Evolutionary conservation across 176 grass and related monocot genomes (phyloP).

Genomic region (Lolium multiflorum): DNA sequence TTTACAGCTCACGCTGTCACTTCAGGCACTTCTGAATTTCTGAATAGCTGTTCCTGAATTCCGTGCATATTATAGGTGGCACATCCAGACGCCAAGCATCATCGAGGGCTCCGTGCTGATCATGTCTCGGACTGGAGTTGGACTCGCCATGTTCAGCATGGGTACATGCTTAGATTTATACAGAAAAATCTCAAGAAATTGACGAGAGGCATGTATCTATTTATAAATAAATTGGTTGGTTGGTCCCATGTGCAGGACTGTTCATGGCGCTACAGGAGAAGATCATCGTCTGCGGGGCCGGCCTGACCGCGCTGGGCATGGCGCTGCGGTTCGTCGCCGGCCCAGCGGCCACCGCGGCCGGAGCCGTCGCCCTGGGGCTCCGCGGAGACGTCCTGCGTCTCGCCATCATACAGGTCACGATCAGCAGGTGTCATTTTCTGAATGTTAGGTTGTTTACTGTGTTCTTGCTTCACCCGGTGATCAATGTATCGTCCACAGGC

Average conservation of each 20-base stretch:
- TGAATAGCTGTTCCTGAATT: background rate
- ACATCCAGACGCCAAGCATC: conserved; percentile 76
- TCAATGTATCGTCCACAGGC: conserved; percentile 36
- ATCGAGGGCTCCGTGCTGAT: conserved; percentile 74
- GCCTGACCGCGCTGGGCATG: conserved; percentile 65
- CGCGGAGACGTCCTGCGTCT: conserved; percentile 70
- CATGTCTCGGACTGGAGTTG: conserved; percentile 79
- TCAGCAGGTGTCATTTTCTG: background rate
- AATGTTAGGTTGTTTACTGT: background rate
- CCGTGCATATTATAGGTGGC: conserved; percentile 56
- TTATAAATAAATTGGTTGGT: no score
- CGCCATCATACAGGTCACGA: conserved; percentile 68
- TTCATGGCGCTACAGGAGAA: conserved; percentile 95
- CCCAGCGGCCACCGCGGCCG: conserved; percentile 52
- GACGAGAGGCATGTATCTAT: background rate
- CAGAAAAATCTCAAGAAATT: background rate
- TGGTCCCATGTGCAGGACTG: conserved; percentile 66
- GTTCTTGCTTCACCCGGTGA: background rate
- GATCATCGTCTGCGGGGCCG: conserved; percentile 64
- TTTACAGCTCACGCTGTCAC: background rate
- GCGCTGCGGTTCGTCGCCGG: conserved; percentile 69
- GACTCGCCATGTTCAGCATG: conserved; percentile 88
- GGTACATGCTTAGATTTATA: conserved; percentile 43
- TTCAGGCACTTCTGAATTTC: background rate
- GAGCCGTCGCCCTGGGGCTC: conserved; percentile 59